phyloP scores from a whole-genome alignment of 2,329 filamentous ascomycete species.

The Paracorniculantispora psalliotae region DNA sequence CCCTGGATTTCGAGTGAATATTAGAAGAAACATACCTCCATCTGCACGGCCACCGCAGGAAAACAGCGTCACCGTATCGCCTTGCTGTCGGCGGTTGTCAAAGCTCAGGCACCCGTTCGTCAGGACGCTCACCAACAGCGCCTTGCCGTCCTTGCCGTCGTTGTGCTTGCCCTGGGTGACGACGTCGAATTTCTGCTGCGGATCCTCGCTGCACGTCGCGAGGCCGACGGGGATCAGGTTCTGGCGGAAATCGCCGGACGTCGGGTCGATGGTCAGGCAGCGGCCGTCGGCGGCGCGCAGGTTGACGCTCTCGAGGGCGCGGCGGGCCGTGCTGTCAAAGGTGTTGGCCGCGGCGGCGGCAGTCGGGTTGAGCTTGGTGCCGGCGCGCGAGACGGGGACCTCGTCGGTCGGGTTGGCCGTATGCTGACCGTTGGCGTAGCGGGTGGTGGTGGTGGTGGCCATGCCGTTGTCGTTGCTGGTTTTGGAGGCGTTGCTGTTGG shows the following conservation, averaged over 20 bases:
- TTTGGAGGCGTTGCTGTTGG: neutral
- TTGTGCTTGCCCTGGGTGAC: slow-evolving; percentile 47
- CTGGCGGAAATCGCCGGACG: slow-evolving; percentile 49
- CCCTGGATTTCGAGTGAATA: neutral
- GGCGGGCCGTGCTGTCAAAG: slow-evolving; percentile 42
- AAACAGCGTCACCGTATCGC: slow-evolving; percentile 46
- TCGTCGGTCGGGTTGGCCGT: slow-evolving; percentile 36
- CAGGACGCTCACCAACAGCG: slow-evolving; percentile 44
- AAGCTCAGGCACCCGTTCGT: slow-evolving; percentile 49
- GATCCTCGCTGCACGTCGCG: slow-evolving; percentile 38
- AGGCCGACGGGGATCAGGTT: slow-evolving; percentile 48
- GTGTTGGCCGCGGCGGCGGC: slow-evolving; percentile 45
- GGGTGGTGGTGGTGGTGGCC: slow-evolving; percentile 7
- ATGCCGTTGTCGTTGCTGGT: neutral
- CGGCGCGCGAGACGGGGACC: slow-evolving; percentile 46
- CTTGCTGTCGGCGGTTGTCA: slow-evolving; percentile 37
- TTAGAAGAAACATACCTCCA: slow-evolving; percentile 32
- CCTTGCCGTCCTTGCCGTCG: slow-evolving; percentile 33
- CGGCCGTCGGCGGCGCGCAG: slow-evolving; percentile 44
- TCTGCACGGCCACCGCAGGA: slow-evolving; percentile 49
- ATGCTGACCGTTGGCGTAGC: slow-evolving; percentile 4
- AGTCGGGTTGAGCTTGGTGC: slow-evolving; percentile 43
- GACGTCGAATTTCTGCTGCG: slow-evolving; percentile 47
- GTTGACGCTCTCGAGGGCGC: slow-evolving; percentile 39
- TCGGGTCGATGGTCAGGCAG: slow-evolving; percentile 48